phyloP scores from a whole-genome alignment of 345 rosid species.

The Noccaea bulbosa region DNA sequence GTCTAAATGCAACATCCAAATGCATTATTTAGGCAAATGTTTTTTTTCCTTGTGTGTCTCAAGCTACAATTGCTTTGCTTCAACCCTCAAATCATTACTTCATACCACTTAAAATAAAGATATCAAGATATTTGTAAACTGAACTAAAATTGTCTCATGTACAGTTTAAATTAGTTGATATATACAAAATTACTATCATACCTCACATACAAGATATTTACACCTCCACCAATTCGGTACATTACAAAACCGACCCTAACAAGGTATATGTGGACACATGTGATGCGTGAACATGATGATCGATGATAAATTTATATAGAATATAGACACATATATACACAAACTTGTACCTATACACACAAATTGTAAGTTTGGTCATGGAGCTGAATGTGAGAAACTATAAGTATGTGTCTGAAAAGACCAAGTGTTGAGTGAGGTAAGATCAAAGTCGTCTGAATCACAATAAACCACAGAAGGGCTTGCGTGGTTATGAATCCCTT shows the following conservation, averaged over 20 bases:
- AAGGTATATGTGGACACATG: conserved; percentile 12
- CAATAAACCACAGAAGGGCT: conserved; percentile 46
- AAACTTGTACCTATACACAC: not conserved
- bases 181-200: conserved; percentile 7
- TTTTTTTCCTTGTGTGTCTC: too few species aligned
- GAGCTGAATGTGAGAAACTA: conserved; percentile 36
- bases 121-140: not conserved
- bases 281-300: conserved; percentile 15
- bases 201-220: conserved; percentile 19
- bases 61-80: too few species aligned
- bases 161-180: conserved; percentile 12
- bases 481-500: conserved; percentile 71
- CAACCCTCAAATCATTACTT: not conserved
- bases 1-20: too few species aligned
- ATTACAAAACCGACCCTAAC: conserved; percentile 33
- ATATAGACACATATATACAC: conserved; percentile 7
- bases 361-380: conserved; percentile 13
- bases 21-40: too few species aligned
- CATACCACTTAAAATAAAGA: not conserved
- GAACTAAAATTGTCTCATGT: not conserved
- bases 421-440: conserved; percentile 25
- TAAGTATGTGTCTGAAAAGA: conserved; percentile 34
- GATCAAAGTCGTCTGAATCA: conserved; percentile 41
- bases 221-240: conserved; percentile 18
- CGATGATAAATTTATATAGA: not conserved